A percentile compares a stretch with the other conserved stretches of the same genome.
Conservation (phyloP, 2,329 filamentous ascomycete genomes). For the Amesomyces nigricolor region DNA sequence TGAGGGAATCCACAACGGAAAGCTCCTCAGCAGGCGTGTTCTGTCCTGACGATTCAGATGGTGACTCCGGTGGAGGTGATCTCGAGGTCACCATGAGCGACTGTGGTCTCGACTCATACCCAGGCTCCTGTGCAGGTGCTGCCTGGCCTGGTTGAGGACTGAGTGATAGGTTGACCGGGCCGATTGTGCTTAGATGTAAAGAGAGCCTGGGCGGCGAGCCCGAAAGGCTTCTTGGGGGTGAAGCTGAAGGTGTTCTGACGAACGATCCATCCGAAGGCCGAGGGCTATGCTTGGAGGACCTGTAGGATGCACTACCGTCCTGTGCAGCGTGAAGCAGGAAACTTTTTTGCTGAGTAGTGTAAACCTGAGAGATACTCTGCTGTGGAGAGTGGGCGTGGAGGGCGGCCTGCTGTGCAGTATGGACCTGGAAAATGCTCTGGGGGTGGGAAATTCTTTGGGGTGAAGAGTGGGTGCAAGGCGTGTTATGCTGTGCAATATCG, state of each 20-base stretch:
- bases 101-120: background rate
- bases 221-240: constrained; percentile 22
- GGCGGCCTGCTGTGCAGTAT: too few relatives aligned
- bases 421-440: too few relatives aligned
- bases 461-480: too few relatives aligned
- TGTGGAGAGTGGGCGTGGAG: too few relatives aligned
- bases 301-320: too few relatives aligned
- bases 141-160: background rate
- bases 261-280: constrained; percentile 25
- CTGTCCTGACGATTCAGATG: background rate
- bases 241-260: constrained; percentile 20
- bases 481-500: too few relatives aligned
- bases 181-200: constrained; percentile 25
- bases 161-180: constrained; percentile 24
- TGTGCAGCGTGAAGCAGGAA: too few relatives aligned
- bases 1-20: too few relatives aligned
- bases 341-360: too few relatives aligned
- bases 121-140: background rate
- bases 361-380: too few relatives aligned
- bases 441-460: too few relatives aligned
- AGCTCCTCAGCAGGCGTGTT: too few relatives aligned
- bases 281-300: constrained; percentile 23
- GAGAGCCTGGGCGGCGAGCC: constrained; percentile 26
- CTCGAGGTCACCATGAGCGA: constrained; percentile 11
- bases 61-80: constrained; percentile 10